A percentile compares a stretch with the other conserved stretches of the same genome.
Conservation (phyloP, 139 green algal species). For the Chlorella sorokiniana region DNA sequence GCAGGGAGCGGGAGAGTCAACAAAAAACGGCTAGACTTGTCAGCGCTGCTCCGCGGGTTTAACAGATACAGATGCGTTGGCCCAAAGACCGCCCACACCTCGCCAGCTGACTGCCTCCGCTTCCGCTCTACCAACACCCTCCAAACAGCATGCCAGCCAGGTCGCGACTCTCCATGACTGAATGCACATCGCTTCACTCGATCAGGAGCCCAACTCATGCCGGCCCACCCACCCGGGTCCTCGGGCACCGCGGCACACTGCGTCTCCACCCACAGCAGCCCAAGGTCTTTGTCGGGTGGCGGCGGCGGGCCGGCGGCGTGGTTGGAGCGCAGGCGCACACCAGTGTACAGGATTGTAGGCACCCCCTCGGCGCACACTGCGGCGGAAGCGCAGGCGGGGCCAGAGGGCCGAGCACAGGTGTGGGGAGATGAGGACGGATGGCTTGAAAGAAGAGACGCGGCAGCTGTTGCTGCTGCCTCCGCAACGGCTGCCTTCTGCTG, state of each 20-base stretch:
- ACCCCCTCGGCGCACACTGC: conserved; percentile 44
- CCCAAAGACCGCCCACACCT: no score
- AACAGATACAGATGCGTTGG: no score
- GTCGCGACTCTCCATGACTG: no score
- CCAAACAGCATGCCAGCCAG: no score
- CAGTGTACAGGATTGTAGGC: conserved; percentile 78
- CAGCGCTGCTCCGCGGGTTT: no score
- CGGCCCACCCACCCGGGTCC: conserved; percentile 40
- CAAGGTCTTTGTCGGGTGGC: conserved; percentile 52
- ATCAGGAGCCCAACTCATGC: not conserved
- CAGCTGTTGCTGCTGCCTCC: no score
- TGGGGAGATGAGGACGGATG: not conserved
- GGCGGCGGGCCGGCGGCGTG: conserved; percentile 38
- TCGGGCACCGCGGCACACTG: conserved; percentile 70
- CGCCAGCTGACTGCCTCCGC: no score
- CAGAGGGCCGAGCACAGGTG: not conserved
- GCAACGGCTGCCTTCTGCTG: no score
- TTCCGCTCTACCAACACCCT: no score
- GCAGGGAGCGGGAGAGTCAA: not conserved
- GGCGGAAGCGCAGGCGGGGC: not conserved
- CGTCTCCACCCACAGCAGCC: conserved; percentile 82
- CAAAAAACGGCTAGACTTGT: not conserved
- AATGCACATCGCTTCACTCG: no score
- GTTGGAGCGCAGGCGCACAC: conserved; percentile 75
- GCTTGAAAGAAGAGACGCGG: no score